Base-by-base conservation (phyloP, 2,329 filamentous ascomycete genomes). In the Arthrobotrys conoides region DNA sequence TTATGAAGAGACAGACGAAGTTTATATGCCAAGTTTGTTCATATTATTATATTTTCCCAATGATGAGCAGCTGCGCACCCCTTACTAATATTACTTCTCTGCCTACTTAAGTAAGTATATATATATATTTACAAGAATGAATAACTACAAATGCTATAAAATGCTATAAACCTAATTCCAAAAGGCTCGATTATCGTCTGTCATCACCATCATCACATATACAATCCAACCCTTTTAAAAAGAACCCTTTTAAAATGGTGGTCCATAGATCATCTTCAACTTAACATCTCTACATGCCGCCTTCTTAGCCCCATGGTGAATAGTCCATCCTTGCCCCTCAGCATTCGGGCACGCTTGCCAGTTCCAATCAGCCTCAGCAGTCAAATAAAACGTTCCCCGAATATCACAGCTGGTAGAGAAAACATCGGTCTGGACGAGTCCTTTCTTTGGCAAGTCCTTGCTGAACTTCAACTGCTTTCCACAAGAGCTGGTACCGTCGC, bases 191-290 rank as follows among this genome's bases (percentile, higher is more conserved):
- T 24, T 16, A 51, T 24, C 18, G 10, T n/a, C 14, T 16, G 22
- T 24, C 18, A 16, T 24, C 22, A 49, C 24, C 18, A 51, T 24
- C 22, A n/a, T 51, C 22, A 16, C 48, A 51, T 6, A 49, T 18
- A 22, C 2, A 33, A 9, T 12, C 16, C 36, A 16, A 33, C 10
- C 1, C 8, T 14, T 5, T 1, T 16, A 10, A 30, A 3, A 30
- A 30, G 3, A 6, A 6, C 27, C 38, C 38, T 12, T 33, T 41
- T 64, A 77, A 71, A 53, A 46, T 12, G 75, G 75, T 8, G 75
- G 75, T n/a, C 75, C 75, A 53, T 78, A 78, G 36, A 20, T 69
- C 75, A 78, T 78, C 63, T 27, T 78, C 63, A 78, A 57, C 53
- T 65, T 72, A 36, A 78, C 75, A 64, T 72, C 68, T 36, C 68